Evolutionary conservation across 768 basidiomycete species (phyloP).

Genomic region (Suillus alpinus): DNA sequence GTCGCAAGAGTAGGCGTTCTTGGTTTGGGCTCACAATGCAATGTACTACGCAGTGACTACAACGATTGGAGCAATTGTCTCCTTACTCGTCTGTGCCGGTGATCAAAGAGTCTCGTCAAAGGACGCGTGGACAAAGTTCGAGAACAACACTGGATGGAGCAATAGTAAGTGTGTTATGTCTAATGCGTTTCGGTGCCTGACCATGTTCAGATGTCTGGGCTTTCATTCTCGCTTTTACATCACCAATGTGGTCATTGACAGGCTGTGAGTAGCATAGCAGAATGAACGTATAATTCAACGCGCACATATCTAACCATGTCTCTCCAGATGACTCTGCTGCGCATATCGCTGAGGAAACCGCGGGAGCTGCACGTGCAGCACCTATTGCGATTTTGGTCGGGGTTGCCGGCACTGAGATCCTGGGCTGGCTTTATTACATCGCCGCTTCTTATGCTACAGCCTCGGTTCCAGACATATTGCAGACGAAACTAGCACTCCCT

Average conservation of each 20-base stretch:
- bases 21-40: not conserved
- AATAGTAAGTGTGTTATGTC: slow-evolving; percentile 10
- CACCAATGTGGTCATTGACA: slow-evolving; percentile 24
- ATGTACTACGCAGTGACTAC: slow-evolving; percentile 15
- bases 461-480: slow-evolving; percentile 34
- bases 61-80: slow-evolving; percentile 14
- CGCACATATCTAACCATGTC: not conserved
- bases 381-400: slow-evolving; percentile 45
- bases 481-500: slow-evolving; percentile 34
- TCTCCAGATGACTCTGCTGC: slow-evolving; percentile 44
- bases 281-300: not conserved
- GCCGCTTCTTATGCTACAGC: slow-evolving; percentile 41
- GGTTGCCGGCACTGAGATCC: slow-evolving; percentile 35
- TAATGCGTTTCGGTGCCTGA: not conserved
- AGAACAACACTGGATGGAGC: slow-evolving; percentile 25
- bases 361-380: slow-evolving; percentile 41
- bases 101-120: slow-evolving; percentile 13
- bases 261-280: slow-evolving; percentile 14
- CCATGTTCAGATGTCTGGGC: slow-evolving; percentile 17
- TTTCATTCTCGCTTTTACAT: slow-evolving; percentile 25
- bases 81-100: slow-evolving; percentile 17
- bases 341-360: slow-evolving; percentile 45
- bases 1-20: not conserved
- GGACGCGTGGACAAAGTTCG: slow-evolving; percentile 22
- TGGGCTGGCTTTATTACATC: slow-evolving; percentile 43